phyloP scores from a whole-genome alignment of 805 yeast species.

The Wickerhamomyces strasburgensis region DNA sequence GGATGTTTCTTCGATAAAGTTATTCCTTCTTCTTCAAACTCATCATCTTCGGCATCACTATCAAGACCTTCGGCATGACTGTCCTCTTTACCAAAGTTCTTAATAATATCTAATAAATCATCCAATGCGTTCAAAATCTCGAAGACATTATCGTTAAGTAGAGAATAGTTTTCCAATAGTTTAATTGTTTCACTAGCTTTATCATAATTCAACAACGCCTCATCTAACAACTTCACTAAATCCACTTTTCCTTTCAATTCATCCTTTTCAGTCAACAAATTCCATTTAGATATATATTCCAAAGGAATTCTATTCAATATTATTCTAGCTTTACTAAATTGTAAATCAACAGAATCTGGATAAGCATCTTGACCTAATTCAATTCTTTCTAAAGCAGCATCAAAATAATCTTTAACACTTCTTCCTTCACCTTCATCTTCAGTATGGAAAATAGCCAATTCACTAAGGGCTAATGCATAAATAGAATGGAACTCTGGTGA shows the following conservation, averaged over 20 bases:
- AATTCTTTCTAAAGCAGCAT: slow-evolving; percentile 68
- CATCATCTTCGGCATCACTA: slow-evolving; percentile 46
- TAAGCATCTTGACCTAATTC: slow-evolving; percentile 49
- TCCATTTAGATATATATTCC: slow-evolving; percentile 49
- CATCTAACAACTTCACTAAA: slow-evolving; percentile 35
- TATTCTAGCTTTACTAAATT: slow-evolving; percentile 51
- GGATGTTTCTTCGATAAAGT: slow-evolving; percentile 51
- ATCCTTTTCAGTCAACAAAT: slow-evolving; percentile 31
- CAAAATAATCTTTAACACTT: slow-evolving; percentile 52
- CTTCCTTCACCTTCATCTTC: slow-evolving; percentile 34
- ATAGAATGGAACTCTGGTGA: slow-evolving; percentile 61
- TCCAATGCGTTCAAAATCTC: slow-evolving; percentile 56
- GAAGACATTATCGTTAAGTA: slow-evolving; percentile 38
- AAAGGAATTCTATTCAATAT: slow-evolving; percentile 55
- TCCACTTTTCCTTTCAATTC: slow-evolving; percentile 28
- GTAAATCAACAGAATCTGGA: slow-evolving; percentile 42
- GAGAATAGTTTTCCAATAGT: slow-evolving; percentile 24
- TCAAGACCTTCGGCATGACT: slow-evolving; percentile 53
- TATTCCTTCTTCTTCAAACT: slow-evolving; percentile 31
- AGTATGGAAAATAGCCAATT: slow-evolving; percentile 52
- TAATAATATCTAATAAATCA: slow-evolving; percentile 63
- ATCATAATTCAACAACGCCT: slow-evolving; percentile 43
- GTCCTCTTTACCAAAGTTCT: slow-evolving; percentile 55
- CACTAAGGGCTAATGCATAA: slow-evolving; percentile 68
- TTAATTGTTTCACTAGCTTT: slow-evolving; percentile 31